Evolutionary conservation across 176 grass and related monocot genomes (phyloP).

Genomic region (Aegilops longissima): DNA sequence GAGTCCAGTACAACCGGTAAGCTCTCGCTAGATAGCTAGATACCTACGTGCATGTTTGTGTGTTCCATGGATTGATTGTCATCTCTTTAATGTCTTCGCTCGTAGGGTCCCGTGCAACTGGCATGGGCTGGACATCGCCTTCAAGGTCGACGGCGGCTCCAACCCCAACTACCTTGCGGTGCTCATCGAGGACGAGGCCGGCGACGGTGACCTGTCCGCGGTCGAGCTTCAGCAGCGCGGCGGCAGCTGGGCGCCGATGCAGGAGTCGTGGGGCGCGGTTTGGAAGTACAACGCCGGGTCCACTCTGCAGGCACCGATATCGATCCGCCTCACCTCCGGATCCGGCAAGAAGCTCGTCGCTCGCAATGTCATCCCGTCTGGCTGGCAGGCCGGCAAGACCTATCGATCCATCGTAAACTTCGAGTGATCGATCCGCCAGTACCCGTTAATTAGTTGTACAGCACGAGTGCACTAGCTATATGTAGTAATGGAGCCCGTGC

Average conservation of each 20-base stretch:
- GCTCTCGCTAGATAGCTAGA: not conserved
- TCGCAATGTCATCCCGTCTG: constrained; percentile 45
- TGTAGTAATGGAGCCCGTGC: not conserved
- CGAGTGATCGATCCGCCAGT: not conserved
- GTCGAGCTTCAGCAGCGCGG: constrained; percentile 54
- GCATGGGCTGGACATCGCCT: constrained; percentile 36
- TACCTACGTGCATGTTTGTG: too few species aligned
- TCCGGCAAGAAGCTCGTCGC: constrained; percentile 47
- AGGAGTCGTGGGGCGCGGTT: constrained; percentile 57
- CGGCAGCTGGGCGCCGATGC: constrained; percentile 37
- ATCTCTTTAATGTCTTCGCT: too few species aligned
- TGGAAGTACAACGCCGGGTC: constrained; percentile 54
- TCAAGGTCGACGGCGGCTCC: constrained; percentile 53
- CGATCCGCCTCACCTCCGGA: constrained; percentile 54
- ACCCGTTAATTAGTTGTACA: not conserved
- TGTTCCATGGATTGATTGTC: too few species aligned
- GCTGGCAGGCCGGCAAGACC: constrained; percentile 44
- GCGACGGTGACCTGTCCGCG: constrained; percentile 50
- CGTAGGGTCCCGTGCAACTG: constrained; percentile 35
- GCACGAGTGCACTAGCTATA: not conserved
- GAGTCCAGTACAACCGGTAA: constrained; percentile 57
- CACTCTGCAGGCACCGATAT: constrained; percentile 46
- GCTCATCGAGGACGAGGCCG: constrained; percentile 47
- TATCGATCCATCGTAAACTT: constrained; percentile 59
- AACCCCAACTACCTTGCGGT: constrained; percentile 54